A percentile compares a stretch with the other conserved stretches of the same genome.
These are phyloP conservation scores for Colletotrichum sp. DNA, from an alignment of 2,329 filamentous ascomycete species.

Conservation along the genomic window DNA sequence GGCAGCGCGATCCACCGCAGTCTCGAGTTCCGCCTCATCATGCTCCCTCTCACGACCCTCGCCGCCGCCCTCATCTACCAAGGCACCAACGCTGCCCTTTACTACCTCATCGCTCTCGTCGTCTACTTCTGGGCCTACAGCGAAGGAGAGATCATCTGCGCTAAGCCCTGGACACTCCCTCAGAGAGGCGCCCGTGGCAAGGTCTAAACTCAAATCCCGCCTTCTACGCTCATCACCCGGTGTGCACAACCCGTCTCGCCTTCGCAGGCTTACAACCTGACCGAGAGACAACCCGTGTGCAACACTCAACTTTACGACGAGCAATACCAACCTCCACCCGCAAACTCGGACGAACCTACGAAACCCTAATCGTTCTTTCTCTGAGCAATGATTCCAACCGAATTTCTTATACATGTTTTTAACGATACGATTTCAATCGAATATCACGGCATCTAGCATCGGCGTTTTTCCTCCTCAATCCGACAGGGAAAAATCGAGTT, in stretches of 20 bases:
- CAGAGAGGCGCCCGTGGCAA: slow-evolving; percentile 46
- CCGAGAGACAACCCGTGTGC: background rate
- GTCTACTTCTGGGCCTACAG: slow-evolving; percentile 98
- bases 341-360: slow-evolving; percentile 8
- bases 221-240: background rate
- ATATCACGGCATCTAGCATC: slow-evolving; percentile 23
- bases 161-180: slow-evolving; percentile 73
- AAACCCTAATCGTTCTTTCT: slow-evolving; percentile 11
- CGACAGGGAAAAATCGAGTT: background rate
- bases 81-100: slow-evolving; percentile 88
- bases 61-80: slow-evolving; percentile 85
- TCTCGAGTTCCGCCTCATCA: slow-evolving; percentile 82
- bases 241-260: background rate
- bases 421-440: slow-evolving; percentile 6
- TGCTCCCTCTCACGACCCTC: slow-evolving; percentile 81
- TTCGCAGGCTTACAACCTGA: background rate
- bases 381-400: slow-evolving; percentile 4
- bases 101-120: slow-evolving; percentile 84
- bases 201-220: background rate
- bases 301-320: background rate
- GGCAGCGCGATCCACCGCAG: slow-evolving; percentile 82
- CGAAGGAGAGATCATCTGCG: slow-evolving; percentile 85
- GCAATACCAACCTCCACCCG: background rate
- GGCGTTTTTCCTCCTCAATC: slow-evolving; percentile 14
- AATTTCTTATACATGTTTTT: slow-evolving; percentile 13